Evolutionary conservation across 1,284 basidiomycete species (phyloP).

Genomic region (Athelia psychrophila): DNA sequence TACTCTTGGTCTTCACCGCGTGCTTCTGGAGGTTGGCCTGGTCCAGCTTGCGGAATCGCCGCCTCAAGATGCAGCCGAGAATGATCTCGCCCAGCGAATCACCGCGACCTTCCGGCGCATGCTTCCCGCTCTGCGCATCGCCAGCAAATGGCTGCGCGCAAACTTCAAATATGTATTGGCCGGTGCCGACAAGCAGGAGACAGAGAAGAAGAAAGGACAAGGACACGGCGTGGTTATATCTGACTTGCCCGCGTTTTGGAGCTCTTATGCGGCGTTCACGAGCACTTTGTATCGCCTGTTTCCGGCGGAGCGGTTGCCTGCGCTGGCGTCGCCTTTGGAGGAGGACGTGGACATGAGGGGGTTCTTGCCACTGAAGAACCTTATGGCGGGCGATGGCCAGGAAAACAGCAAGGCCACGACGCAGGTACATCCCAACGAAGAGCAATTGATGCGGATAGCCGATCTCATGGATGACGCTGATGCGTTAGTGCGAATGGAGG

Average conservation of each 20-base stretch:
- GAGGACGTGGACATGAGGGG: conserved; percentile 92
- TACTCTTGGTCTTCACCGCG: conserved; percentile 68
- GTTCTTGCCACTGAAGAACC: conserved; percentile 77
- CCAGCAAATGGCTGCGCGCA: conserved; percentile 85
- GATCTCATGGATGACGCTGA: conserved; percentile 82
- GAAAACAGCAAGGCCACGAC: conserved; percentile 30
- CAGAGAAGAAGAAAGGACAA: conserved; percentile 9
- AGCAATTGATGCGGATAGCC: conserved; percentile 90
- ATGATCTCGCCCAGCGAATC: conserved; percentile 77
- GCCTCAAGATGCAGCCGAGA: conserved; percentile 49
- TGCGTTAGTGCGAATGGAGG: conserved; percentile 57
- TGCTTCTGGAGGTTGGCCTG: conserved; percentile 67
- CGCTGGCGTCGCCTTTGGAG: conserved; percentile 68
- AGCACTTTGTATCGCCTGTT: conserved; percentile 67
- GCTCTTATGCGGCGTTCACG: conserved; percentile 67
- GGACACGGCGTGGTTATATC: conserved; percentile 20
- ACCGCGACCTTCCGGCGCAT: conserved; percentile 84
- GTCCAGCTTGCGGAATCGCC: conserved; percentile 51
- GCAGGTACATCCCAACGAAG: conserved; percentile 89
- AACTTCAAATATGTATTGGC: conserved; percentile 73
- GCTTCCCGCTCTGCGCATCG: conserved; percentile 84
- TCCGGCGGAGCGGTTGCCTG: conserved; percentile 65
- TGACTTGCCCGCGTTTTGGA: conserved; percentile 67
- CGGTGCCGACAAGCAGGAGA: conserved; percentile 29
- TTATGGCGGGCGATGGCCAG: conserved; percentile 34